phyloP scores from a whole-genome alignment of 495 filamentous ascomycete genomes.

The Aspergillus mulundensis region DNA sequence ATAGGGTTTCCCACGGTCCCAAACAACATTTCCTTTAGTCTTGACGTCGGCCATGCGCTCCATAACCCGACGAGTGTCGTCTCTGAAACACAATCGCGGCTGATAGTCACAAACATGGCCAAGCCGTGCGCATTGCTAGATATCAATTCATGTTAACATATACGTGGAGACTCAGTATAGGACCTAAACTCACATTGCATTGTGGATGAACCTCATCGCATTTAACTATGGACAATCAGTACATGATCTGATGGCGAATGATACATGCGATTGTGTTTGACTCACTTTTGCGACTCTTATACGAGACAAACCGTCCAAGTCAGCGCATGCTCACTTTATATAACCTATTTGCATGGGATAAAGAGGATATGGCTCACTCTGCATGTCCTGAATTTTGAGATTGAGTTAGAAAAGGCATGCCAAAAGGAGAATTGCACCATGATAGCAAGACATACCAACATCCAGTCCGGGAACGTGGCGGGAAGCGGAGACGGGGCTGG shows the following conservation, averaged over 20 bases:
- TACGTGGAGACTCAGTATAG: neutral
- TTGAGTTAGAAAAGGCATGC: constrained; percentile 4
- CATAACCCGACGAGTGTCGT: constrained; percentile 53
- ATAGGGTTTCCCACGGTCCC: constrained; percentile 30
- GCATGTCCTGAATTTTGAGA: constrained; percentile 37
- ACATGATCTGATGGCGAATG: constrained; percentile 4
- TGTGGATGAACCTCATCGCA: constrained; percentile 52
- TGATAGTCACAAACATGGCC: constrained; percentile 56
- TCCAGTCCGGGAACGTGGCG: constrained; percentile 49
- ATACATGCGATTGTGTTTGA: neutral
- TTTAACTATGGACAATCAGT: constrained; percentile 31
- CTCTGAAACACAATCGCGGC: constrained; percentile 51
- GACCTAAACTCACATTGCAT: constrained; percentile 40
- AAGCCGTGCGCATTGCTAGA: constrained; percentile 52
- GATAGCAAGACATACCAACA: constrained; percentile 44
- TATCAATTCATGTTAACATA: constrained; percentile 7
- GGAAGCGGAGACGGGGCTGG: constrained; percentile 46
- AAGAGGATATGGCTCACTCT: constrained; percentile 36
- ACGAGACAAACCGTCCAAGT: constrained; percentile 11
- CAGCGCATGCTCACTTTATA: constrained; percentile 9
- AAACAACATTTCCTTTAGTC: constrained; percentile 37
- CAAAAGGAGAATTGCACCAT: constrained; percentile 4
- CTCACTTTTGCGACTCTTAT: constrained; percentile 50
- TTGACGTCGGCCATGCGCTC: constrained; percentile 53
- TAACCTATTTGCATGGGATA: neutral